phyloP scores from a whole-genome alignment of 2,329 filamentous ascomycete genomes.

The Botrytis byssoidea region DNA sequence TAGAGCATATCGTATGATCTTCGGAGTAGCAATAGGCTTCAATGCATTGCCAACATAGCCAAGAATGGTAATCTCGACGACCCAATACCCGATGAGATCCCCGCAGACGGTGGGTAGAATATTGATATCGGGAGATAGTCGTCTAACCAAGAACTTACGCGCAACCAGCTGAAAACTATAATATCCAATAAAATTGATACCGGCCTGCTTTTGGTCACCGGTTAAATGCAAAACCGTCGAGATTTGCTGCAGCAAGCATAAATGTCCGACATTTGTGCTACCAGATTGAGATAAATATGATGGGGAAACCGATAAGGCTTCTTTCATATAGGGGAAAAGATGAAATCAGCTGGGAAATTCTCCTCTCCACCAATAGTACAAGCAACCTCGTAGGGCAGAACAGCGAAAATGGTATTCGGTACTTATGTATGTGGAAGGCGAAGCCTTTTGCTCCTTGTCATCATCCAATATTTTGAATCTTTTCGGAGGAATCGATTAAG shows the following conservation, averaged over 20 bases:
- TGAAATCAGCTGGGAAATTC: neutral
- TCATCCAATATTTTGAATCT: neutral
- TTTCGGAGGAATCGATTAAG: neutral
- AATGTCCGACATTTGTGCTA: slow-evolving; percentile 1
- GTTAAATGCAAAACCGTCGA: neutral
- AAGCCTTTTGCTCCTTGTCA: slow-evolving; percentile 7
- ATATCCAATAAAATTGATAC: neutral
- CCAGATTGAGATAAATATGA: neutral
- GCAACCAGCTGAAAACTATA: slow-evolving; percentile 1
- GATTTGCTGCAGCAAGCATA: neutral
- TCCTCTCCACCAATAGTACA: neutral
- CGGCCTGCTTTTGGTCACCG: neutral
- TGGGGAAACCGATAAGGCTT: slow-evolving; percentile 14
- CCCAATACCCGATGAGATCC: neutral
- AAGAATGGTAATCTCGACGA: neutral
- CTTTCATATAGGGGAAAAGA: neutral
- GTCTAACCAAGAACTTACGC: neutral
- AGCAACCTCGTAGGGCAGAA: neutral
- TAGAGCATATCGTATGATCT: neutral
- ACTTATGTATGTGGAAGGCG: slow-evolving; percentile 13
- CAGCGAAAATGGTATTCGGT: neutral
- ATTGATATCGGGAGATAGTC: neutral
- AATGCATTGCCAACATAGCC: neutral
- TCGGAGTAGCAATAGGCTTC: neutral
- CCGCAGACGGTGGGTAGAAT: neutral